A percentile compares a stretch with the other conserved stretches of the same genome.
Conservation (phyloP, 2,329 filamentous ascomycete genomes). For the Colletotrichum tabaci region DNA sequence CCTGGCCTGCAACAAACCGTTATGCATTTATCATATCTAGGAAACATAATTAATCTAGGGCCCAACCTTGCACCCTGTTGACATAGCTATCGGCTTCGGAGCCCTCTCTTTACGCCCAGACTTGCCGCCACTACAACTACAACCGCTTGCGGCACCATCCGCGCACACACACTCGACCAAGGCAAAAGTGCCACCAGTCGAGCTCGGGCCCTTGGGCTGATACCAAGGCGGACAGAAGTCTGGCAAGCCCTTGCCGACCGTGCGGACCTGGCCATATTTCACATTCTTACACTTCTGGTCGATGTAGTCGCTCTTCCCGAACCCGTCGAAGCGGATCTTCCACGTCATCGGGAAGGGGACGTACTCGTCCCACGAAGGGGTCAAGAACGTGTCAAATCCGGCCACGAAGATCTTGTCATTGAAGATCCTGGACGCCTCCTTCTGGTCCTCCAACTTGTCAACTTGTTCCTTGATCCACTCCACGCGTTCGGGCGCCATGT, state of each 20-base stretch:
- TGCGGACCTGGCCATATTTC: not conserved
- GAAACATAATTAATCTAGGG: too few relatives aligned
- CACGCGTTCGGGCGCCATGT: not conserved
- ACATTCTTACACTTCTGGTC: not conserved
- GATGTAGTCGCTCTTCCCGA: not conserved
- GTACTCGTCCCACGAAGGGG: not conserved
- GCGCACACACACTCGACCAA: not conserved
- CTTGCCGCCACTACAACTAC: not conserved
- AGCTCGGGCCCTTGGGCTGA: not conserved
- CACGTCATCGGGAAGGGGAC: slow-evolving; percentile 2
- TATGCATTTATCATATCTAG: too few relatives aligned
- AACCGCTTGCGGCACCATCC: not conserved
- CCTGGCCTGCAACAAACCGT: too few relatives aligned
- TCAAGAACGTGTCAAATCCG: not conserved
- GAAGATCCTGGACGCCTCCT: not conserved
- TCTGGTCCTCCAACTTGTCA: not conserved
- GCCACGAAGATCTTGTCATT: not conserved
- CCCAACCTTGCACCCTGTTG: not conserved
- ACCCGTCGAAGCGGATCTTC: not conserved
- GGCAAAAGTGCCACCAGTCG: not conserved
- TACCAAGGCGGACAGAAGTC: slow-evolving; percentile 10
- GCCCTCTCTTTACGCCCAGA: not conserved
- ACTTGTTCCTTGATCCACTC: not conserved
- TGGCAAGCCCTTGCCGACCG: not conserved
- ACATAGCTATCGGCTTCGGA: not conserved